These are phyloP conservation scores for Pichia sp. DNA, from an alignment of 1,139 yeast species.

Conservation along the genomic window DNA sequence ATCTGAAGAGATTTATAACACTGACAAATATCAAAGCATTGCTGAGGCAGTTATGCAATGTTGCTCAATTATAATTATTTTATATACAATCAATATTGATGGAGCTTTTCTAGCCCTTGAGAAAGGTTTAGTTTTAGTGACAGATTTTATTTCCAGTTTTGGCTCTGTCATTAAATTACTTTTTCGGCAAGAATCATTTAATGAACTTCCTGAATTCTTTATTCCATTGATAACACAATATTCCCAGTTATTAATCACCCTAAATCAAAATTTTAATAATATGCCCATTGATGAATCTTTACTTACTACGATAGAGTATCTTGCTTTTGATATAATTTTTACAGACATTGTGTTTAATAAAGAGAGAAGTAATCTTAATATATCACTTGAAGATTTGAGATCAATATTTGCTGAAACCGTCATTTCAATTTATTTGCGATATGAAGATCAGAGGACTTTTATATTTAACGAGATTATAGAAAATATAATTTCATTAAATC, in stretches of 20 bases:
- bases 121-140: slow-evolving; percentile 35
- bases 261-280: slow-evolving; percentile 6
- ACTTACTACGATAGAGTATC: slow-evolving; percentile 47
- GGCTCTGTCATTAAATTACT: slow-evolving; percentile 33
- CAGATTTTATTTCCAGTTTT: slow-evolving; percentile 36
- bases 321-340: slow-evolving; percentile 36
- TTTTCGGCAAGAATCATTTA: background rate
- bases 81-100: slow-evolving; percentile 36
- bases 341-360: slow-evolving; percentile 3
- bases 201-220: slow-evolving; percentile 9
- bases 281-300: slow-evolving; percentile 38
- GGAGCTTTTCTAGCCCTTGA: slow-evolving; percentile 44
- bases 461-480: slow-evolving; percentile 55
- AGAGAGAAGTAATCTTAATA: slow-evolving; percentile 25
- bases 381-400: slow-evolving; percentile 32
- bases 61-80: slow-evolving; percentile 35
- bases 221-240: slow-evolving; percentile 5
- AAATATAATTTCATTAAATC: slow-evolving; percentile 45
- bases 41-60: slow-evolving; percentile 34
- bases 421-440: slow-evolving; percentile 38
- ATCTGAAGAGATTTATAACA: slow-evolving; percentile 1
- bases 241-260: slow-evolving; percentile 9
- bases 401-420: slow-evolving; percentile 36
- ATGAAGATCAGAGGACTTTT: slow-evolving; percentile 50
- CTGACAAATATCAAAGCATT: slow-evolving; percentile 9